phyloP scores from a whole-genome alignment of 2,329 filamentous ascomycete genomes.

The Penicillium sp. region DNA sequence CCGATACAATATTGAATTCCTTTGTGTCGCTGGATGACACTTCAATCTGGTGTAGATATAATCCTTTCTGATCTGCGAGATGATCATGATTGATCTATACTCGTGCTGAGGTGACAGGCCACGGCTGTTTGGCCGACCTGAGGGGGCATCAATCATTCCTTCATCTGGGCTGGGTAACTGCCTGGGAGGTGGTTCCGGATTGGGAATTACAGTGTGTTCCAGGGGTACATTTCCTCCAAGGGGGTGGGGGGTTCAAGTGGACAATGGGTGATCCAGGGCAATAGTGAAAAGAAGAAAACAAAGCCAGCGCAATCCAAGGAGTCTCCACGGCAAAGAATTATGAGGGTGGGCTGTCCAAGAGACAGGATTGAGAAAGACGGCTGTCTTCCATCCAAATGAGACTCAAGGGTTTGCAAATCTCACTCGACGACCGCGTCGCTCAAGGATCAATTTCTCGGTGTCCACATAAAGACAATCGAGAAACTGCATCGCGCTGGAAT shows the following conservation, averaged over 20 bases:
- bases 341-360: conserved; percentile 3
- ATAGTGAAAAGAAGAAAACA: background rate
- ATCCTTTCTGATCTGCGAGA: background rate
- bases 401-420: conserved; percentile 36
- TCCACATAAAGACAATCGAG: conserved; percentile 79
- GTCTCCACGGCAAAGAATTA: conserved; percentile 2
- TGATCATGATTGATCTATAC: background rate
- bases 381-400: conserved; percentile 4
- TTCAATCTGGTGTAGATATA: background rate
- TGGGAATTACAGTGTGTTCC: background rate
- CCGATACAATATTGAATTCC: background rate
- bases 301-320: conserved; percentile 7
- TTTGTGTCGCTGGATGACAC: background rate
- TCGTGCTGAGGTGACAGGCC: background rate
- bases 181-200: background rate
- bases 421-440: conserved; percentile 51
- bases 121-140: background rate
- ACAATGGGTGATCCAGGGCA: conserved; percentile 2
- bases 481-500: conserved; percentile 79
- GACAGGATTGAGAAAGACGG: conserved; percentile 2
- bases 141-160: background rate
- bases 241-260: background rate
- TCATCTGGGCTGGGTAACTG: background rate
- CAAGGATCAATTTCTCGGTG: conserved; percentile 76
- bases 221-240: conserved; percentile 3